Percentiles rank a stretch among this genome's conserved stretches.
Evolutionary conservation across 2,329 filamentous ascomycete species (phyloP).

Genomic region (Clathrospora elynae): DNA sequence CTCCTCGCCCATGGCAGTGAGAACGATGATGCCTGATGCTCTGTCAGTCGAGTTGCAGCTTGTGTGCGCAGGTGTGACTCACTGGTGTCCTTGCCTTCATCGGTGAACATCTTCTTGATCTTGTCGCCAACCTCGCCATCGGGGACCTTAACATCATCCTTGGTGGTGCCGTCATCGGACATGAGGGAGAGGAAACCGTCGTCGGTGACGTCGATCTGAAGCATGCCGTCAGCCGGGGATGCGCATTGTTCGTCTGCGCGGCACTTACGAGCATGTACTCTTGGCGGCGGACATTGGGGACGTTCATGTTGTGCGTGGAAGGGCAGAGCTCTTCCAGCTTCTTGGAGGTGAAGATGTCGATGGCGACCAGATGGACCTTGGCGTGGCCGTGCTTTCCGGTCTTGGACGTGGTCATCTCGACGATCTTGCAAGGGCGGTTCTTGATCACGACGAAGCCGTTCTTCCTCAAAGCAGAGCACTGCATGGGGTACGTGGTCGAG

Average conservation of each 20-base stretch:
- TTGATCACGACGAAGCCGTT: constrained; percentile 99
- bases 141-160: constrained; percentile 94
- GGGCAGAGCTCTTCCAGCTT: constrained; percentile 99
- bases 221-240: constrained; percentile 23
- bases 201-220: constrained; percentile 86
- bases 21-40: constrained; percentile 78
- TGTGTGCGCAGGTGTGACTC: constrained; percentile 60
- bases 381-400: constrained; percentile 99
- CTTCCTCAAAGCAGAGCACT: constrained; percentile 99
- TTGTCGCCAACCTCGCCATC: constrained; percentile 87
- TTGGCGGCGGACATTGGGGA: constrained; percentile 87
- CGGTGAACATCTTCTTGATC: constrained; percentile 78
- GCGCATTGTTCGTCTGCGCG: constrained; percentile 2
- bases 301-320: constrained; percentile 97
- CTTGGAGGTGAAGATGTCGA: constrained; percentile 99
- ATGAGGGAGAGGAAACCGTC: constrained; percentile 96
- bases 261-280: constrained; percentile 91
- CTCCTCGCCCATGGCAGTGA: constrained; percentile 97
- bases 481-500: constrained; percentile 92
- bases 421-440: constrained; percentile 98
- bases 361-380: constrained; percentile 97
- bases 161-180: constrained; percentile 80
- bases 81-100: constrained; percentile 93
- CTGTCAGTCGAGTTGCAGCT: constrained; percentile 21
- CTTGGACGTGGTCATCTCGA: constrained; percentile 99